Conservation (phyloP, 2,329 filamentous ascomycete genomes). For the Paracorniculantispora psalliotae region DNA sequence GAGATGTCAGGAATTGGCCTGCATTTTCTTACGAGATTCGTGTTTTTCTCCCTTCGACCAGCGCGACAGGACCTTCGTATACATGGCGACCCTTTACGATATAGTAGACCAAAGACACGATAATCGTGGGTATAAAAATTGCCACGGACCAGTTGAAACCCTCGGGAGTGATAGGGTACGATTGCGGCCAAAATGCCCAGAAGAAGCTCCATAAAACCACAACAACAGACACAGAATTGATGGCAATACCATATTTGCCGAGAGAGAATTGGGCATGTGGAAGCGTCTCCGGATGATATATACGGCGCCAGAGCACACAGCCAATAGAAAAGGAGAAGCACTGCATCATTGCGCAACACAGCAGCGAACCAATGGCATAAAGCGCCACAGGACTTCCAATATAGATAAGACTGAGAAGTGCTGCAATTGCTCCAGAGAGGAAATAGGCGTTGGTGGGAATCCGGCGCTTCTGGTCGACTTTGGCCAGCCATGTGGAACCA, state of each 20-base stretch:
- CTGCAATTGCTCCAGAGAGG: conserved; percentile 1
- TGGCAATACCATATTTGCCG: conserved; percentile 13
- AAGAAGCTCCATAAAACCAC: conserved; percentile 15
- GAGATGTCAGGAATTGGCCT: background rate
- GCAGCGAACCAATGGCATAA: conserved; percentile 16
- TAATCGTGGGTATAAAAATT: conserved; percentile 10
- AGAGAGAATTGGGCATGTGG: conserved; percentile 14
- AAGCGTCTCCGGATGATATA: conserved; percentile 15
- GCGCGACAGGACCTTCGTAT: conserved; percentile 13
- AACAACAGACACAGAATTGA: conserved; percentile 11
- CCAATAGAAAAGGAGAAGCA: conserved; percentile 15
- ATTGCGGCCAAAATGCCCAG: conserved; percentile 17
- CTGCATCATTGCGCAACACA: conserved; percentile 14
- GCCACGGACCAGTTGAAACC: conserved; percentile 16
- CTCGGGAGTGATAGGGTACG: conserved; percentile 12
- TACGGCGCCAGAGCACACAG: conserved; percentile 16
- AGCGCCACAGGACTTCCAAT: conserved; percentile 17
- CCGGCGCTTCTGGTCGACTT: conserved; percentile 8
- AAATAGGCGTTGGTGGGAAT: conserved; percentile 14
- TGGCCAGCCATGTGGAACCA: conserved; percentile 8
- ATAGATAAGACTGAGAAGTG: conserved; percentile 14
- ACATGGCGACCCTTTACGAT: conserved; percentile 2
- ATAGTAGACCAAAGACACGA: conserved; percentile 13
- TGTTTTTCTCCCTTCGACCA: conserved; percentile 13
- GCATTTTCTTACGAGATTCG: background rate